Conservation (phyloP, 352 stramenopile genomes). For the Ophiocytium majus region DNA sequence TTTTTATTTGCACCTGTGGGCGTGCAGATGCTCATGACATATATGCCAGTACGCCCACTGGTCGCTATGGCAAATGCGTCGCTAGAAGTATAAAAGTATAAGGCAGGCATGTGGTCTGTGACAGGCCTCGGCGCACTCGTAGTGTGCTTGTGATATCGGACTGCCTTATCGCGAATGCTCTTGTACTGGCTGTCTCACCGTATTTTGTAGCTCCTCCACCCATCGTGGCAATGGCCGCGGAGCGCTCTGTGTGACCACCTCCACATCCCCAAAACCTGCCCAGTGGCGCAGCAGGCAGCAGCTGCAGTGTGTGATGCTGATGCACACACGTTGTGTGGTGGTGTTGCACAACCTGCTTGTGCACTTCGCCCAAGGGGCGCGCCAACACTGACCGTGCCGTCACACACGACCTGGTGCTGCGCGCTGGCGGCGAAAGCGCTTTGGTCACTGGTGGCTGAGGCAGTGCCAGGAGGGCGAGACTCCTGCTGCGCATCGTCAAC, state of each 20-base stretch:
- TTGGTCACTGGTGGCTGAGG: background rate
- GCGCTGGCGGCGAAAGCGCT: background rate
- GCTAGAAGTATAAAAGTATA: too few species aligned
- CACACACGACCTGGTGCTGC: background rate
- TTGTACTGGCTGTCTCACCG: background rate
- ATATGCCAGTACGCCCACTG: too few species aligned
- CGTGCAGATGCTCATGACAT: background rate
- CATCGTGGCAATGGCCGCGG: conserved; percentile 36
- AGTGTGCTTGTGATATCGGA: too few species aligned
- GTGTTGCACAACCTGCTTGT: background rate
- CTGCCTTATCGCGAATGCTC: too few species aligned
- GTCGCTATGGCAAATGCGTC: too few species aligned
- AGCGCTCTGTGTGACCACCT: conserved; percentile 40
- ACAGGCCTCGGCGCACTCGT: too few species aligned
- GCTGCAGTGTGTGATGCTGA: background rate
- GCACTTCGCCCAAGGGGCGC: background rate
- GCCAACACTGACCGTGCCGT: background rate
- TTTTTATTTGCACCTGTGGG: too few species aligned
- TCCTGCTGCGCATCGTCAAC: too few species aligned
- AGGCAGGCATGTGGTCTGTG: too few species aligned
- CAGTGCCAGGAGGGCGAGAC: too few species aligned
- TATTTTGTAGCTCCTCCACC: conserved; percentile 49
- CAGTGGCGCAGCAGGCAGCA: background rate
- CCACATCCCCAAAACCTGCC: conserved; percentile 40
- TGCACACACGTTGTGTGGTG: background rate